phyloP scores from a whole-genome alignment of 495 filamentous ascomycete species.

The Gamarada debralockiae region DNA sequence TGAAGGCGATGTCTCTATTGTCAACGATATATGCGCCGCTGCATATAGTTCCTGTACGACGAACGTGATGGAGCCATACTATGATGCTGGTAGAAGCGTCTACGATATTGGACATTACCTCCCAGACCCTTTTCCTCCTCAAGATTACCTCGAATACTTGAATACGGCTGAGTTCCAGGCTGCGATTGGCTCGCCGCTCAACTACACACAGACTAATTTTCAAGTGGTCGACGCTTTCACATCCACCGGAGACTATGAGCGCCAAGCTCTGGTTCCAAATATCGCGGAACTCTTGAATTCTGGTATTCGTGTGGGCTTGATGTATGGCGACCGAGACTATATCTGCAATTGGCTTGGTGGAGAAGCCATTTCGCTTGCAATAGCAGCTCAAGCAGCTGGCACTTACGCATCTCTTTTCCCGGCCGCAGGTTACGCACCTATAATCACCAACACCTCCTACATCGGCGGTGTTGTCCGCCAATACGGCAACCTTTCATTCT shows the following conservation, averaged over 20 bases:
- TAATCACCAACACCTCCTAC: conserved; percentile 39
- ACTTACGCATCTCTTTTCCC: conserved; percentile 41
- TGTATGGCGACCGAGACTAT: conserved; percentile 65
- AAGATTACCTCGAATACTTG: conserved; percentile 59
- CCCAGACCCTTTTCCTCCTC: conserved; percentile 60
- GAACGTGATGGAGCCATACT: conserved; percentile 44
- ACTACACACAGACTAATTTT: conserved; percentile 55
- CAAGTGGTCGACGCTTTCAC: conserved; percentile 50
- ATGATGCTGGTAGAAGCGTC: conserved; percentile 42
- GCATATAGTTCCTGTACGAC: conserved; percentile 38
- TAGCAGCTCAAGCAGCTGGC: conserved; percentile 42
- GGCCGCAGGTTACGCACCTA: conserved; percentile 52
- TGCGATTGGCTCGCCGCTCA: conserved; percentile 61
- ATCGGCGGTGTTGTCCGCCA: conserved; percentile 65
- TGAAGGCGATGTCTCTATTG: conserved; percentile 36
- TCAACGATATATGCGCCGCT: conserved; percentile 41
- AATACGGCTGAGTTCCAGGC: conserved; percentile 58
- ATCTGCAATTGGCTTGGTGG: conserved; percentile 68
- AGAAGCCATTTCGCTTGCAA: conserved; percentile 51
- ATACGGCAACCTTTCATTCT: conserved; percentile 65
- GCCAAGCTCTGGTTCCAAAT: conserved; percentile 41
- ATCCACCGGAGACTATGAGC: conserved; percentile 47
- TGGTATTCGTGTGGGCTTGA: conserved; percentile 63
- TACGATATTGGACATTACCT: conserved; percentile 58
- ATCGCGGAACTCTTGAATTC: conserved; percentile 47